phyloP scores from a whole-genome alignment of 345 rosid genomes.

The Abelmoschus esculentus region DNA sequence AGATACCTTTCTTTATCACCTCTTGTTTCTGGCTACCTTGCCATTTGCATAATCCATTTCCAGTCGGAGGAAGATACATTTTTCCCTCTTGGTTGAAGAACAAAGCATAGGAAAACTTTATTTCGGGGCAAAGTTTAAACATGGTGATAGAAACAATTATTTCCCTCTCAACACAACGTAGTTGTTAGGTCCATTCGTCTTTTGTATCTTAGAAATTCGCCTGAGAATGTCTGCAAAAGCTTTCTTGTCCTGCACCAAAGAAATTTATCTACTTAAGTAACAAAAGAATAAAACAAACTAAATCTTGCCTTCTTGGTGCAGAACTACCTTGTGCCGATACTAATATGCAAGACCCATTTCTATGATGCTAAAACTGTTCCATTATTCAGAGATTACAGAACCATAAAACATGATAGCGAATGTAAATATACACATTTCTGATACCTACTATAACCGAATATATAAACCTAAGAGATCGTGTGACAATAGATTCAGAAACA shows the following conservation, averaged over 20 bases:
- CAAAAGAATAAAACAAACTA: too few relatives aligned
- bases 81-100: neutral
- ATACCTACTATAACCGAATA: neutral
- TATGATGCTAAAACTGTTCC: neutral
- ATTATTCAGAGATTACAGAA: neutral
- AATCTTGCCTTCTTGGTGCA: neutral
- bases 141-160: slow-evolving; percentile 11
- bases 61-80: neutral
- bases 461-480: neutral
- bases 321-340: neutral
- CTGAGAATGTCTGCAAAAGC: slow-evolving; percentile 73
- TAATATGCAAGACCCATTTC: neutral
- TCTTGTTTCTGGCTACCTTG: neutral
- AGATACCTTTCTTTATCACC: neutral
- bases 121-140: neutral
- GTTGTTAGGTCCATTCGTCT: slow-evolving; percentile 60
- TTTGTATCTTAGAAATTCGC: slow-evolving; percentile 85
- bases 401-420: neutral
- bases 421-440: neutral
- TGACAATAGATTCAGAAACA: neutral
- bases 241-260: slow-evolving; percentile 59
- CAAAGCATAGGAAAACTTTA: neutral
- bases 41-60: neutral
- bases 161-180: slow-evolving; percentile 69
- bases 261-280: neutral